These are phyloP conservation scores for Paecilomyces sp. DNA, from an alignment of 2,329 filamentous ascomycete genomes.

Conservation along the genomic window DNA sequence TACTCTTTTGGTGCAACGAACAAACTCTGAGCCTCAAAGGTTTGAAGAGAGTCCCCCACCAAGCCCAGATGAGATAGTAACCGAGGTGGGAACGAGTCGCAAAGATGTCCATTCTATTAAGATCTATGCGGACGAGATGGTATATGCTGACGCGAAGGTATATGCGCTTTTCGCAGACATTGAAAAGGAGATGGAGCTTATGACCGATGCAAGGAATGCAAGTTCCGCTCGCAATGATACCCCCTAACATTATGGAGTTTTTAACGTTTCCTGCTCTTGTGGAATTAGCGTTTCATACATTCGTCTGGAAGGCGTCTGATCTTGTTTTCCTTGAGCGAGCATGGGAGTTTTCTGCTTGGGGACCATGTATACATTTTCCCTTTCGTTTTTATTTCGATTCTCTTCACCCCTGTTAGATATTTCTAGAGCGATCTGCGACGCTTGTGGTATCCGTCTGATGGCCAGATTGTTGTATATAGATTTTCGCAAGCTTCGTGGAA, in stretches of 20 bases:
- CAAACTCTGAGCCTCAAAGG: constrained; percentile 8
- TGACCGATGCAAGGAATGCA: constrained; percentile 19
- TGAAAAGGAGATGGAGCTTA: constrained; percentile 51
- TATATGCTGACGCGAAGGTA: constrained; percentile 62
- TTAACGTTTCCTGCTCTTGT: not conserved
- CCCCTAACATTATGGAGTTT: not conserved
- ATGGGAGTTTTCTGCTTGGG: not conserved
- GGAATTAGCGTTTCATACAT: not conserved
- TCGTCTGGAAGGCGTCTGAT: not conserved
- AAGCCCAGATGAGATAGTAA: constrained; percentile 46
- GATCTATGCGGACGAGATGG: constrained; percentile 52
- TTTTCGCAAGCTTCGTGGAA: not conserved
- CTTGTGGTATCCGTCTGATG: not conserved
- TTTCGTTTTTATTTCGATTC: not conserved
- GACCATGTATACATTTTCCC: not conserved
- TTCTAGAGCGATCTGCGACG: not conserved
- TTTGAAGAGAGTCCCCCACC: constrained; percentile 42
- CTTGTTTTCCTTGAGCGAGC: not conserved
- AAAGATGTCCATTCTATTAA: constrained; percentile 57
- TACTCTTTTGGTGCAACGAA: constrained; percentile 47
- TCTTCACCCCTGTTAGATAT: not conserved
- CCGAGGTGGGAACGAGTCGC: constrained; percentile 20
- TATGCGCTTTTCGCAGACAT: constrained; percentile 62
- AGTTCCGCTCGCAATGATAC: not conserved
- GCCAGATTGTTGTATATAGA: not conserved